A percentile compares a stretch with the other conserved stretches of the same genome.
These are phyloP conservation scores for Nitzschia sp. DNA, from an alignment of 108 stramenopile genomes.

Conservation along the genomic window DNA sequence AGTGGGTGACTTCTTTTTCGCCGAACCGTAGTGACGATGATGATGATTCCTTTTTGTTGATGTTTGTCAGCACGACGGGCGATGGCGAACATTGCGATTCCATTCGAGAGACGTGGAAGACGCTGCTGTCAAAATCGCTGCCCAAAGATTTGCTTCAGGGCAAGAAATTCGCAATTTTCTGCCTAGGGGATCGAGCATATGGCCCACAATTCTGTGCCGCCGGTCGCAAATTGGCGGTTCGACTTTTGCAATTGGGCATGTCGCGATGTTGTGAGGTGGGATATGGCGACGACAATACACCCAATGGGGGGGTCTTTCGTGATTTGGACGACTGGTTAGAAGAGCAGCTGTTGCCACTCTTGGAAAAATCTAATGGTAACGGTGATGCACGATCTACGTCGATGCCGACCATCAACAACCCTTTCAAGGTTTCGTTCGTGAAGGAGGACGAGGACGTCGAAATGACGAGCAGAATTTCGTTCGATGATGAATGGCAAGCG, in stretches of 20 bases:
- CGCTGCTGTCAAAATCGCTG: constrained; percentile 63
- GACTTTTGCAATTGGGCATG: constrained; percentile 77
- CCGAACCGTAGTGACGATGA: too few relatives aligned
- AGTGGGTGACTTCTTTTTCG: constrained; percentile 11
- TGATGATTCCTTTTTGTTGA: constrained; percentile 30
- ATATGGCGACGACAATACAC: constrained; percentile 85
- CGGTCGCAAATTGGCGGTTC: constrained; percentile 77
- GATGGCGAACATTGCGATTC: constrained; percentile 80
- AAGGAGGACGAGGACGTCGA: background rate
- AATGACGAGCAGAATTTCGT: background rate
- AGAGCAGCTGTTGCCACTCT: constrained; percentile 28
- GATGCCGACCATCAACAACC: background rate
- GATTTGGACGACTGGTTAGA: constrained; percentile 84
- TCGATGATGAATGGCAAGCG: constrained; percentile 59
- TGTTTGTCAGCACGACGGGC: constrained; percentile 85
- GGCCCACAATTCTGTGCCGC: constrained; percentile 85
- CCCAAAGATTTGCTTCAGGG: constrained; percentile 39
- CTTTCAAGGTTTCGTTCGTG: background rate
- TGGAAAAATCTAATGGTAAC: background rate
- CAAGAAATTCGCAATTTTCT: constrained; percentile 65
- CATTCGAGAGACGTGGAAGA: constrained; percentile 68
- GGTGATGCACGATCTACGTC: background rate
- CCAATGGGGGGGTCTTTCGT: constrained; percentile 75
- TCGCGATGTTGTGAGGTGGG: constrained; percentile 58
- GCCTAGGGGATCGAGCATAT: constrained; percentile 86